Conservation (phyloP, 306 rosid species). For the Delonix regia region DNA sequence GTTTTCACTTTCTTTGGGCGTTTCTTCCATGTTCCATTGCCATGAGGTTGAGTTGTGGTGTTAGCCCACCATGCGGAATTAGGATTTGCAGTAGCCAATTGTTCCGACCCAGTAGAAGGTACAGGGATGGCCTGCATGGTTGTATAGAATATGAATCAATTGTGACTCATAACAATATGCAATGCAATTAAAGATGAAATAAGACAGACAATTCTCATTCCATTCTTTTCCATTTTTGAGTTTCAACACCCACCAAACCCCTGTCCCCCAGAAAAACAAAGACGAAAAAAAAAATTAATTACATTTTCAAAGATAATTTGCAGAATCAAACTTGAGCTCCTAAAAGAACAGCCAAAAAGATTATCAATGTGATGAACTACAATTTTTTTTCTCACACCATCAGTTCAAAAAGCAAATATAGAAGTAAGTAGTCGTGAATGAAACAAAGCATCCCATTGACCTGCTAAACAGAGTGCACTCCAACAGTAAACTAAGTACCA, state of each 20-base stretch:
- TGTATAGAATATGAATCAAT: neutral
- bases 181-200: slow-evolving; percentile 6
- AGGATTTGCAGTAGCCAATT: slow-evolving; percentile 29
- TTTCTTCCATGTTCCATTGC: slow-evolving; percentile 32
- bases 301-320: neutral
- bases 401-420: neutral
- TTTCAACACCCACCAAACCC: neutral
- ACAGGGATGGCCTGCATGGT: slow-evolving; percentile 33
- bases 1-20: slow-evolving; percentile 40
- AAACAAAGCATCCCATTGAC: neutral
- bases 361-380: neutral
- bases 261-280: too few relatives aligned
- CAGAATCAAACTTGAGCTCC: neutral
- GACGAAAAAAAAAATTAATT: too few relatives aligned
- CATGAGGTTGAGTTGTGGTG: slow-evolving; percentile 32
- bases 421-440: neutral
- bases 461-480: neutral
- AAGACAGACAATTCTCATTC: neutral
- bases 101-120: slow-evolving; percentile 38
- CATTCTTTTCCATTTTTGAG: neutral
- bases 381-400: neutral
- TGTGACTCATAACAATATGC: slow-evolving; percentile 6
- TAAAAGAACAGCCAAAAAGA: neutral
- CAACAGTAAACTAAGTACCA: neutral
- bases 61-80: slow-evolving; percentile 31